These are phyloP conservation scores for Aspergillus bridgeri DNA, from an alignment of 495 filamentous ascomycete genomes.

Conservation along the genomic window DNA sequence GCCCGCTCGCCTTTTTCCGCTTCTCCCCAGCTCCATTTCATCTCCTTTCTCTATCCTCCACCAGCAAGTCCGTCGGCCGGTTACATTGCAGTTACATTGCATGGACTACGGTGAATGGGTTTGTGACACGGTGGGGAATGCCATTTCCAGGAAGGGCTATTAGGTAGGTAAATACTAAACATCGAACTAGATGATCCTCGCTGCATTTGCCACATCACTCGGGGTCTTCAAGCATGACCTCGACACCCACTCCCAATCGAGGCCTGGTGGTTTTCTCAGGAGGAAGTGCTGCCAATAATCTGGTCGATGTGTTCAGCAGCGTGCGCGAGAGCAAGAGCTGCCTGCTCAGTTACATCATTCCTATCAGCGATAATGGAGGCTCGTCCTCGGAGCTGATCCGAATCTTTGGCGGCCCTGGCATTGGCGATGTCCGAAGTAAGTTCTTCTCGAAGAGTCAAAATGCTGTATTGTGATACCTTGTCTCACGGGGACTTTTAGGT, in stretches of 20 bases:
- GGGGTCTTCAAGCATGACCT: slow-evolving; percentile 9
- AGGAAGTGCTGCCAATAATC: slow-evolving; percentile 87
- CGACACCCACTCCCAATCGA: slow-evolving; percentile 28
- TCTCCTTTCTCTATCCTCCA: neutral
- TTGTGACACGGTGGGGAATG: neutral
- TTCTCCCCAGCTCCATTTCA: neutral
- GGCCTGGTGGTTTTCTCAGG: slow-evolving; percentile 83
- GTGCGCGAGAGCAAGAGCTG: slow-evolving; percentile 69
- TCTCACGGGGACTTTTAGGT: slow-evolving; percentile 43
- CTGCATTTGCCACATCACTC: neutral
- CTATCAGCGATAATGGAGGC: slow-evolving; percentile 93
- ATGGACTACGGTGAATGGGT: neutral
- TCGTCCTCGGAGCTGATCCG: slow-evolving; percentile 88
- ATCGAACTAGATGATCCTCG: neutral
- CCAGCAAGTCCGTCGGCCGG: too few species aligned
- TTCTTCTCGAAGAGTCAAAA: slow-evolving; percentile 9
- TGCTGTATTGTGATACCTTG: neutral
- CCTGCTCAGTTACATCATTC: slow-evolving; percentile 78
- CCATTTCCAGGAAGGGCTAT: neutral
- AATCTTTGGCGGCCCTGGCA: slow-evolving; percentile 89
- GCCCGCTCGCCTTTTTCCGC: neutral
- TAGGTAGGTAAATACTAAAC: neutral
- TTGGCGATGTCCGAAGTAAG: slow-evolving; percentile 87
- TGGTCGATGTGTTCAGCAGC: slow-evolving; percentile 84
- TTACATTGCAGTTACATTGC: neutral